Percentiles rank a stretch among this genome's conserved stretches.
Evolutionary conservation across 2,329 filamentous ascomycete species (phyloP).

Genomic region (Diplocarpon mali): DNA sequence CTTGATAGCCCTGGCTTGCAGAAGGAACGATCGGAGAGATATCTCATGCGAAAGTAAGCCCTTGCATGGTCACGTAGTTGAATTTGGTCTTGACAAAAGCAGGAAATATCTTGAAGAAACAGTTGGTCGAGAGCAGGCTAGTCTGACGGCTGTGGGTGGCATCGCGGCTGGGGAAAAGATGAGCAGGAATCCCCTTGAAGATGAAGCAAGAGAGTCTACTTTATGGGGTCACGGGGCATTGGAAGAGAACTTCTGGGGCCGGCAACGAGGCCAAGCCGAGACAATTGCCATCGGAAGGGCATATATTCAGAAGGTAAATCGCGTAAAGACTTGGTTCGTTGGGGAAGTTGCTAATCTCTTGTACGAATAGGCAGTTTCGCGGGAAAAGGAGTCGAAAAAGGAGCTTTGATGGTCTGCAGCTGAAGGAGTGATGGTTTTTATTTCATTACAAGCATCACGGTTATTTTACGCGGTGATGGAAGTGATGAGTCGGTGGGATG

Average conservation of each 20-base stretch:
- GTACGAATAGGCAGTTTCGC: neutral
- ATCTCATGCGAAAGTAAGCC: constrained; percentile 65
- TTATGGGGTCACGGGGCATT: constrained; percentile 37
- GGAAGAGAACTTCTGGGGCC: constrained; percentile 51
- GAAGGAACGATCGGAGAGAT: constrained; percentile 74
- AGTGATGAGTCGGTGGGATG: too few relatives aligned
- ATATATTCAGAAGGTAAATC: constrained; percentile 38
- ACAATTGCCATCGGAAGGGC: constrained; percentile 44
- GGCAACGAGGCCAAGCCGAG: constrained; percentile 46
- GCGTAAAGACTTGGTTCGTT: neutral
- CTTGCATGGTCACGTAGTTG: neutral
- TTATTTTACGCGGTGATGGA: too few relatives aligned
- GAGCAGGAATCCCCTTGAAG: constrained; percentile 53
- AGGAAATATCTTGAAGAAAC: constrained; percentile 52
- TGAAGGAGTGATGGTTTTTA: too few relatives aligned
- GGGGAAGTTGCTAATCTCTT: neutral
- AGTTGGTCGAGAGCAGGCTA: constrained; percentile 45
- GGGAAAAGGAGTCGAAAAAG: neutral
- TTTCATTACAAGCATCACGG: too few relatives aligned
- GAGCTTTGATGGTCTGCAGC: neutral
- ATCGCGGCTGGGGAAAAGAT: constrained; percentile 49
- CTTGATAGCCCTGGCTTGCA: constrained; percentile 79
- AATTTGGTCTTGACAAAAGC: constrained; percentile 3
- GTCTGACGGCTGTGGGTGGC: constrained; percentile 36
- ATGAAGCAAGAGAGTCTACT: constrained; percentile 43